Evolutionary conservation across 179 eudicot genomes (phyloP), one percentile per base, ranked within the genome.

Genomic region (Sideroxylon spinosum): DNA sequence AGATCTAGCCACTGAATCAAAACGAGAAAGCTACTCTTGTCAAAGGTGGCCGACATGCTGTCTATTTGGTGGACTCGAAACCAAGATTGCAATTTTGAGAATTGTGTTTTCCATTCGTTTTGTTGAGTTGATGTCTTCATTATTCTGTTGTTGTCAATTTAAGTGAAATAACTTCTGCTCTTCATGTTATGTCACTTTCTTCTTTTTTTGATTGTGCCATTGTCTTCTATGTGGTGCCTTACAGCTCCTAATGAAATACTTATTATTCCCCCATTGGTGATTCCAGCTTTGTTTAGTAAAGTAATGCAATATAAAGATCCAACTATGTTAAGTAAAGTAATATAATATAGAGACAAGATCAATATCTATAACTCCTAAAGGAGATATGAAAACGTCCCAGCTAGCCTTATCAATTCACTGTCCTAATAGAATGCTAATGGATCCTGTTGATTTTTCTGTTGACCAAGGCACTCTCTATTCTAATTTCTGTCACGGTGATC

Each of bases 41-140:
- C 52, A 28, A 6, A 49, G 37, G 74, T 70, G 74, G 74, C 59
- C 74, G 74, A 70, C 74, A 70, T 70, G n/a, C 74, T 70, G 74
- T 46, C 32, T 3, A 11, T 50, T 46, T 0, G 46, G 55, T 68
- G 53, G 26, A 44, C 23, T 44, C 26, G 13, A 37, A 59, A 59
- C 23, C 23, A 59, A 59, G 16, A 59, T 59, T 16, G 22, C 16
- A 5, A 14, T 14, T 57, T 59, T 59, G n/a, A 59, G 23, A 4
- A 59, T 59, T 19, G 22, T 59, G 63, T 59, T 59, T 57, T 59
- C 53, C 20, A 67, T 17, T 9, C 22, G n/a, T 4, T 64, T 13
- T 64, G 37, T 64, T 9, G 9, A 2, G 3, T 14, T 66, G 70
- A 66, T 12, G 29, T 46, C 70, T 66, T 48, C 22, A 66, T 66